Base-by-base conservation (phyloP, 768 basidiomycete genomes). In the Tephrocybe sp. region DNA sequence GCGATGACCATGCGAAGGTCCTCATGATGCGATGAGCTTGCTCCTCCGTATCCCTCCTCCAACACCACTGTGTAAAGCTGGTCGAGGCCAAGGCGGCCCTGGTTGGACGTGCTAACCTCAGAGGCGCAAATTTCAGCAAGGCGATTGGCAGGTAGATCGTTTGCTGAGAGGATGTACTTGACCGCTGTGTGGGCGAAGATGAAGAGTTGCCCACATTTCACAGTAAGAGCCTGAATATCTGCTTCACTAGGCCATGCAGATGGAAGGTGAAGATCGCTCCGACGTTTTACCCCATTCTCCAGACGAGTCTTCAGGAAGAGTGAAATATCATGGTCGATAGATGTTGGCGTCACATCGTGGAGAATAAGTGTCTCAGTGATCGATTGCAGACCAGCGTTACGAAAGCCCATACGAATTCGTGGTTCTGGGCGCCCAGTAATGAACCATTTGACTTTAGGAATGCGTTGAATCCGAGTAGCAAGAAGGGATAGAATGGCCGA, bases 381-480 rank as follows among this genome's bases (percentile, higher is more conserved):
- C 8, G 46, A 22, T 21, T 16, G 6, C 10, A 47, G 37, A 13
- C 2, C 31, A 13, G 38, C 15, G 21, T 15, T n/a, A 19, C 37
- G 46, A 47, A 47, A 47, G 10, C 24, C 37, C 7, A 9, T 5
- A 16, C 38, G 23, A 11, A 40, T 25, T 4, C 10, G 15, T 1
- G 46, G 22, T 24, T 47, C 24, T n/a, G 46, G 37, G 11, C 46
- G 31, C 16, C 46, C 37, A 1, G 46, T 47, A 39, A 47, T 40
- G 24, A 47, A 47, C 23, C 23, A 47, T 39, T 47, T 47, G 3
- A 37, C 16, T 16, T n/a, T 21, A 3, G 34, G 34, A 2, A 47
- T 24, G 2, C 24, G 34, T 2, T 34, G 36, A 38, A 37, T 18
- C 10, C 38, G 19, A 15, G 4, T 6, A 10, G 24, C 19, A 37